Evolutionary conservation across 2,329 filamentous ascomycete genomes (phyloP), one percentile per base, ranked within the genome.

Genomic region (Tolypocladium inflatum): DNA sequence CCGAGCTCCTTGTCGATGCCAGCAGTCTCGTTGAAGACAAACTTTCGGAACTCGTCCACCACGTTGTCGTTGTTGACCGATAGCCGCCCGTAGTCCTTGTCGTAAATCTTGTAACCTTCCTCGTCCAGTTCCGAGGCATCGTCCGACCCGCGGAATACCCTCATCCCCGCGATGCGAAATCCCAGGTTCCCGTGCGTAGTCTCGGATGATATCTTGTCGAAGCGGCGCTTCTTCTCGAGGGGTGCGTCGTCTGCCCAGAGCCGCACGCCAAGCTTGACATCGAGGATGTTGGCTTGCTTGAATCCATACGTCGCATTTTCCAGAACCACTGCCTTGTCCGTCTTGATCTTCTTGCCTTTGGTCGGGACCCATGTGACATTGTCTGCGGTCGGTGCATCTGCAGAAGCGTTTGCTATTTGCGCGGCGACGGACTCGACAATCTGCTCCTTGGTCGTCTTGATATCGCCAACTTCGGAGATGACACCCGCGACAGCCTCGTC

Each of bases 241-340:
- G 81, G 78, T 30, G 84, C 84, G 61, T 86, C 78, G 60, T 96
- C 90, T 17, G 90, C 93, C 88, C 91, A 97, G 7, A 99, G 76
- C 38, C 90, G 83, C 55, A 86, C 81, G 50, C 94, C 94, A 23
- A 99, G 83, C 76, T 99, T 99, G 63, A 96, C 83, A 69, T 99
- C 94, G 59, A 99, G 78, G 9, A 99, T 91, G 65, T 96, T 97
- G 8, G 94, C 91, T 59, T 84, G 82, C 66, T 82, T 83, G 77
- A 92, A 97, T 1, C 90, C 91, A 63, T 83, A 81, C 0, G 91
- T 86, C 8, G 90, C 83, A 70, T 97, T 97, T 68, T 92, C 88
- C 35, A 97, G 78, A 15, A 96, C 91, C 21, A 97, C 86, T 2
- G 90, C 89, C 57, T 85, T 79, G 57, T 91, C 86, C 0, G 91